phyloP scores from a whole-genome alignment of 1,284 basidiomycete species.

The Papiliotrema nemorosa region DNA sequence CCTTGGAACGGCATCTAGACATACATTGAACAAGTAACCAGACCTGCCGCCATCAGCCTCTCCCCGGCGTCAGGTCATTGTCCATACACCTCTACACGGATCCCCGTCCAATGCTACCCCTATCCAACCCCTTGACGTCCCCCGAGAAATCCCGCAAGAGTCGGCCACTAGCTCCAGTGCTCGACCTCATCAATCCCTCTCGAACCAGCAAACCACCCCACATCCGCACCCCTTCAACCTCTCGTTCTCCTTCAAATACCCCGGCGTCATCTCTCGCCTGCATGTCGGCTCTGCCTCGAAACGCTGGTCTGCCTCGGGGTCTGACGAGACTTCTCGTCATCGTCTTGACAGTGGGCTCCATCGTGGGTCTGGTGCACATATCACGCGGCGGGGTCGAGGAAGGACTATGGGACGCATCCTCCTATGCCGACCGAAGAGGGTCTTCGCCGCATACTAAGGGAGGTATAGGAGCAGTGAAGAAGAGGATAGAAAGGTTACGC shows the following conservation, averaged over 20 bases:
- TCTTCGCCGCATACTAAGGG: neutral
- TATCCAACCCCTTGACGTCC: too few relatives aligned
- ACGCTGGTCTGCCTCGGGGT: conserved; percentile 12
- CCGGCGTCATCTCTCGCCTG: neutral
- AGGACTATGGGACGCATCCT: conserved; percentile 33
- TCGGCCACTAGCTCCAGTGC: too few relatives aligned
- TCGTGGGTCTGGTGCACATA: conserved; percentile 8
- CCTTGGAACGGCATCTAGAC: too few relatives aligned
- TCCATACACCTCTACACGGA: too few relatives aligned
- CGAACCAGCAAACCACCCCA: neutral
- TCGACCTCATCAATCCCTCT: neutral
- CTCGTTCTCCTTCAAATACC: neutral
- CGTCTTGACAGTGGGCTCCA: neutral
- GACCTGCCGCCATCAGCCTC: too few relatives aligned
- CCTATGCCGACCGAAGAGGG: conserved; percentile 21
- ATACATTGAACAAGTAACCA: too few relatives aligned
- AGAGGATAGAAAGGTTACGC: conserved; percentile 8
- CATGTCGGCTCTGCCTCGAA: neutral
- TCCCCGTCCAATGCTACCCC: too few relatives aligned
- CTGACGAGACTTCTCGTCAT: conserved; percentile 9
- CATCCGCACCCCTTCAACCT: neutral
- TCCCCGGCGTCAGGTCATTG: too few relatives aligned
- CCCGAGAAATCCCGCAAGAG: too few relatives aligned
- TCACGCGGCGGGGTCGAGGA: conserved; percentile 14
- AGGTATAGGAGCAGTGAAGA: conserved; percentile 12